Evolutionary conservation across 176 grass and related monocot species (phyloP), one percentile per base, ranked within the genome.

Genomic region (Rhynchospora pubera): DNA sequence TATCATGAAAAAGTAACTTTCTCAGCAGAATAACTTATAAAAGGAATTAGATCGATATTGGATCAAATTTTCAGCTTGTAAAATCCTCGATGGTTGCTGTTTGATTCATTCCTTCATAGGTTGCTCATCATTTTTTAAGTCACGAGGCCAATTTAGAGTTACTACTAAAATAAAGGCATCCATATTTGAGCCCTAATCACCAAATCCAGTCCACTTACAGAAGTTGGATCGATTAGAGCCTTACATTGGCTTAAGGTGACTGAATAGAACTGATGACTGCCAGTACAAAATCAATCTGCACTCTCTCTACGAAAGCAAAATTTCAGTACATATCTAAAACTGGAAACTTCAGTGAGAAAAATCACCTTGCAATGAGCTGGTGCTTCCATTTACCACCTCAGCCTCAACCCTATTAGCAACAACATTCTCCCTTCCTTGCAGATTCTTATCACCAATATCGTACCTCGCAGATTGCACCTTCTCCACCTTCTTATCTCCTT

Each of bases 401-500:
- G 48, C 50, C 24, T 56, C 72, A 55, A 56, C 72, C 72, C 3
- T 22, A 77, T 34, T 56, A 77, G 72, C 72, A 74, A 74, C 46
- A 52, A 65, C 23, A 23, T 65, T 65, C 16, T 66, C 79, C 18
- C 19, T 24, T 82, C 10, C 56, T 21, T 57, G 39, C 47, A 51
- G 59, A 82, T 66, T 51, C 42, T 16, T 4, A 51, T 82, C 32
- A 30, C 48, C 30, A 30, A 62, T 50, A 67, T 82, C 72, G 55
- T 77, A 77, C 2, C 72, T 77, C 47, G 86, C 78, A 44, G 80
- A 24, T 7, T 77, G 78, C 83, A 80, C 61, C 77, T 91, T 91
- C 62, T 89, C 85, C 44, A 65, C 79, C 81, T 83, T 89, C 50
- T 85, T 86, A 78, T 57, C 43, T 82, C 80, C 84, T 28, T 81